Evolutionary conservation across 2,329 filamentous ascomycete genomes (phyloP), one percentile per base, ranked within the genome.

Genomic region (Metarhizium rileyi): DNA sequence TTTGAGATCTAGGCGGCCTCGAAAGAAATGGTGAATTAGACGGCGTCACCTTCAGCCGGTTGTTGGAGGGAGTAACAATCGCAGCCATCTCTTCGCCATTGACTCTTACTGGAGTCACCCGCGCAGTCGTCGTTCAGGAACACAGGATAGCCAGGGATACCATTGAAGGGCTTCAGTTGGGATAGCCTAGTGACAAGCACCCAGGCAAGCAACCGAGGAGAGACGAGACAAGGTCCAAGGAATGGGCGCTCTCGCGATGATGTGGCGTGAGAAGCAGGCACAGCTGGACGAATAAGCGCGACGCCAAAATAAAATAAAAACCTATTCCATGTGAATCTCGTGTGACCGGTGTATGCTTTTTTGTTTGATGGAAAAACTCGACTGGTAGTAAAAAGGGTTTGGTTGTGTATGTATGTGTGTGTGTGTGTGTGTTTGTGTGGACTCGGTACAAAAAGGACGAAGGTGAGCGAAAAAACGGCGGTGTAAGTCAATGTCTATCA

Each of bases 21-120:
- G 75, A 74, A 44, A 81, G 64, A 61, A 79, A 83, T 49, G 87
- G 87, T 51, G 87, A 90, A 65, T 82, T 88, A 52, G 86, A 84
- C 50, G 89, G 87, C 50, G 87, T 90, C 57, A 84, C 68, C 69
- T 81, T 86, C 57, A 86, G 71, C 62, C 78, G 77, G 61, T 72
- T 75, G 60, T 75, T 75, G 55, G 67, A 67, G 53, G 78, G 77
- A 68, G 78, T 80, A 38, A 28, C 50, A 48, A 36, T 48, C 54
- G 75, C 71, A 59, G 76, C 72, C 78, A 81, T 82, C 60, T 67
- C 71, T 60, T 63, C 66, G 71, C 76, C 77, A 80, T 80, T 71
- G 71, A 70, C 66, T 51, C 50, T 45, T 38, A 12, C 6, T 5
- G 45, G 46, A 46, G 38, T 52, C 48, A 47, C 27, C 20, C 40